These are phyloP conservation scores for Xerocomellus amylosporus DNA, from an alignment of 768 basidiomycete species.

Conservation along the genomic window DNA sequence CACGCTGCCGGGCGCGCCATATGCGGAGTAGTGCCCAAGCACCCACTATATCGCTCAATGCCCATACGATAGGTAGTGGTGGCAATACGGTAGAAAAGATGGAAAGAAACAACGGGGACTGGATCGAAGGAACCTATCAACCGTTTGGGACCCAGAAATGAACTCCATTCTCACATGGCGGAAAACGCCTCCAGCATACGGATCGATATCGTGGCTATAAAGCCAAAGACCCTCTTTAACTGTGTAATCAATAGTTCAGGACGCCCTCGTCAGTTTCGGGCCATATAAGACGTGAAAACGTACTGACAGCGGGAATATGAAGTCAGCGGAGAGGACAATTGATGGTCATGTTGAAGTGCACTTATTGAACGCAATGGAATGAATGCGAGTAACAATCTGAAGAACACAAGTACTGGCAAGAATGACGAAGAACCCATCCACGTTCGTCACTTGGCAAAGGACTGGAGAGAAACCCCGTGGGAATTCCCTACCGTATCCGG, in stretches of 20 bases:
- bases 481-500: not conserved
- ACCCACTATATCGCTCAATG: conserved; percentile 59
- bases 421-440: conserved; percentile 1
- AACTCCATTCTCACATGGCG: conserved; percentile 61
- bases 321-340: conserved; percentile 79
- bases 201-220: conserved; percentile 71
- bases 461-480: not conserved
- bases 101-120: conserved; percentile 82
- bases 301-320: conserved; percentile 72
- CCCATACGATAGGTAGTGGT: conserved; percentile 63
- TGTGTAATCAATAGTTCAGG: conserved; percentile 30
- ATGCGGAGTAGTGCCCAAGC: conserved; percentile 68
- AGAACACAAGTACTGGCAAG: conserved; percentile 43
- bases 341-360: conserved; percentile 63
- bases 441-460: too few species aligned
- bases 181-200: conserved; percentile 84
- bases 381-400: conserved; percentile 52
- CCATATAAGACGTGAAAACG: not conserved
- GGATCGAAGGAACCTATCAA: conserved; percentile 2
- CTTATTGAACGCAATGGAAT: conserved; percentile 42
- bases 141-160: not conserved
- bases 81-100: conserved; percentile 73
- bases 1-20: conserved; percentile 61
- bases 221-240: conserved; percentile 91
- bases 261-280: conserved; percentile 1